phyloP scores from a whole-genome alignment of 192 early-diverging fungal genomes.

The Backusella luteola region DNA sequence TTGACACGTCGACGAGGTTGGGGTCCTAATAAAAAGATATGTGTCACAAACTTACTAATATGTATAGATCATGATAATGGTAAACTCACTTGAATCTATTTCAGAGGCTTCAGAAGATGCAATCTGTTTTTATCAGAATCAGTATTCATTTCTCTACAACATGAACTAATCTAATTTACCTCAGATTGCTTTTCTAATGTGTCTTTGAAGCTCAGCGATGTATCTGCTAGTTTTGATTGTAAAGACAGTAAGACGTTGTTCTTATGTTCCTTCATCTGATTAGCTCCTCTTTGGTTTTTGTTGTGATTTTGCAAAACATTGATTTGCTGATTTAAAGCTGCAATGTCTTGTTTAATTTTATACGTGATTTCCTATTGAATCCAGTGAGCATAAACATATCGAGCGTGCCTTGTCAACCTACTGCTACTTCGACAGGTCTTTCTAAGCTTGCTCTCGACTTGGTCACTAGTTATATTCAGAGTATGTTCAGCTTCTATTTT shows the following conservation, averaged over 20 bases:
- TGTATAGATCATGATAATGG: neutral
- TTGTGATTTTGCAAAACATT: constrained; percentile 70
- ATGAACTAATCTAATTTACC: constrained; percentile 21
- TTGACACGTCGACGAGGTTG: constrained; percentile 45
- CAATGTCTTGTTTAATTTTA: constrained; percentile 95
- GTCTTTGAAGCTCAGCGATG: constrained; percentile 88
- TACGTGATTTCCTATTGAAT: constrained; percentile 74
- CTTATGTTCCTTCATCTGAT: constrained; percentile 87
- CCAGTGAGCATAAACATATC: neutral
- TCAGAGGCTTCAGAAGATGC: neutral
- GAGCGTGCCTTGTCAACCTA: constrained; percentile 16
- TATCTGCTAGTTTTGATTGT: constrained; percentile 88
- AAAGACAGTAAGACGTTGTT: constrained; percentile 87
- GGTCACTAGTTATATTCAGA: constrained; percentile 1
- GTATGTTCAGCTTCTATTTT: neutral
- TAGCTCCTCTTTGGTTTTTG: constrained; percentile 47
- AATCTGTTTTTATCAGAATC: neutral
- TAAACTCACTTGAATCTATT: neutral
- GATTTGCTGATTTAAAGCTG: constrained; percentile 91
- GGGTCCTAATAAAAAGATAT: constrained; percentile 35
- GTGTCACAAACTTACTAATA: constrained; percentile 46
- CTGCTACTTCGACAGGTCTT: constrained; percentile 90
- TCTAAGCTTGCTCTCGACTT: neutral
- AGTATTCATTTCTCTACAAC: neutral
- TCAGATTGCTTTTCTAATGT: constrained; percentile 91